phyloP scores from a whole-genome alignment of 768 basidiomycete genomes.

The Trametes gibbosa region DNA sequence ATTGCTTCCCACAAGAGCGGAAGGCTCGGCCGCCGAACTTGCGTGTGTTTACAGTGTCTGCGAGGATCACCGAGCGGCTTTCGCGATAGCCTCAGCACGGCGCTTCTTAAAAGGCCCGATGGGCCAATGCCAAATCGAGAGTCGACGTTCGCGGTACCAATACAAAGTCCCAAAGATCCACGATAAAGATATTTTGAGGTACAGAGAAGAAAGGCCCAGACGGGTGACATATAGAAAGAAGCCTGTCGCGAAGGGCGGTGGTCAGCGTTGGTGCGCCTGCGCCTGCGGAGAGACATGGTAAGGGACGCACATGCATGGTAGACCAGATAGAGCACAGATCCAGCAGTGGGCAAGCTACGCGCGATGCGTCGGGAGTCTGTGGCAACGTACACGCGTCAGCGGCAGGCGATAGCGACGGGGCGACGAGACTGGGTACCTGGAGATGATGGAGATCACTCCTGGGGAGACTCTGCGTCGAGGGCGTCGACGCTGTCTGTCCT shows the following conservation, averaged over 20 bases:
- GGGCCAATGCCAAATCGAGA: not conserved
- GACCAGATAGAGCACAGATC: not conserved
- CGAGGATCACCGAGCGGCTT: too few relatives aligned
- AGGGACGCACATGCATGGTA: not conserved
- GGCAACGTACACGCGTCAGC: too few relatives aligned
- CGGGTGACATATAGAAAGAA: not conserved
- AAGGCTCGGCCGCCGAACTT: too few relatives aligned
- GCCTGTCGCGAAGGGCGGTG: not conserved
- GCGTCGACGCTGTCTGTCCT: not conserved
- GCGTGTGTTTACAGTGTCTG: too few relatives aligned
- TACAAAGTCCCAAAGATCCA: not conserved
- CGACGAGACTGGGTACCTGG: not conserved
- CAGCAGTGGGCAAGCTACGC: not conserved
- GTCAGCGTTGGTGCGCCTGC: not conserved
- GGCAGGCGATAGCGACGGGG: not conserved
- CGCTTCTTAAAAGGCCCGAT: not conserved
- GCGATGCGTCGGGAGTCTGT: not conserved
- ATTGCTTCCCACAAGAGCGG: not conserved
- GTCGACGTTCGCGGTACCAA: not conserved
- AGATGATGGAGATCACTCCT: constrained; percentile 1
- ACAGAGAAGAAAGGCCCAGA: not conserved
- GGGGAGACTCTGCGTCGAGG: constrained; percentile 10
- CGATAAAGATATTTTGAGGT: constrained; percentile 10
- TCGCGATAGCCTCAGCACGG: not conserved
- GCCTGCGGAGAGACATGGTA: not conserved